Conservation (phyloP, 176 grass and related monocot species). For the Pontederia crassipes region DNA sequence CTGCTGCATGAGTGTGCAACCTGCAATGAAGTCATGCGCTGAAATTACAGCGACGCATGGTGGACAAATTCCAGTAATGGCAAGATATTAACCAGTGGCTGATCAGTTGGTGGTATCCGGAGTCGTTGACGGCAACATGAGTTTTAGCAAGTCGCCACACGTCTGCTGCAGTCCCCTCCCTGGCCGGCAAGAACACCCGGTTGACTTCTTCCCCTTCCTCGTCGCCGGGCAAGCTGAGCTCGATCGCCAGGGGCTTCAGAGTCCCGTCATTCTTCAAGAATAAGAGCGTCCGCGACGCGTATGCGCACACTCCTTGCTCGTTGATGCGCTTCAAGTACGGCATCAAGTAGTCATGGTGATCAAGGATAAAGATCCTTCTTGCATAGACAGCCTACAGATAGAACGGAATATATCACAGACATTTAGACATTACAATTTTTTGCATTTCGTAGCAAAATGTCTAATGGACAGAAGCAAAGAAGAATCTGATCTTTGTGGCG, state of each 20-base stretch:
- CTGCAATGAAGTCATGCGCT: slow-evolving; percentile 4
- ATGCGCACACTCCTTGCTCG: slow-evolving; percentile 46
- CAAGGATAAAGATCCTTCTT: slow-evolving; percentile 53
- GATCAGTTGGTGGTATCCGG: slow-evolving; percentile 92
- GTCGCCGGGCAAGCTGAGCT: slow-evolving; percentile 46
- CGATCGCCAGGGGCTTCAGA: slow-evolving; percentile 55
- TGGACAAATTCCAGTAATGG: background rate
- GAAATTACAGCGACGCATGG: no score
- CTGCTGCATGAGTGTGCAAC: slow-evolving; percentile 73
- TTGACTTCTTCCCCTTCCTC: slow-evolving; percentile 16
- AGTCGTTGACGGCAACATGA: slow-evolving; percentile 84
- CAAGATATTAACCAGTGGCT: slow-evolving; percentile 68
- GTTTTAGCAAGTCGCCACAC: slow-evolving; percentile 82
- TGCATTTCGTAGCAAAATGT: no score
- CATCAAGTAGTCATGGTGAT: slow-evolving; percentile 96
- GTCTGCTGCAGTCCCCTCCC: slow-evolving; percentile 13
- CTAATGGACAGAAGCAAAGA: background rate
- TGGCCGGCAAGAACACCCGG: slow-evolving; percentile 53
- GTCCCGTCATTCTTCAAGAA: slow-evolving; percentile 52
- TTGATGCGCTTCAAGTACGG: slow-evolving; percentile 68
- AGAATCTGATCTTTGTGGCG: background rate
- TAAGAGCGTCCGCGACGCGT: slow-evolving; percentile 84
- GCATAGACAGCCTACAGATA: slow-evolving; percentile 37
- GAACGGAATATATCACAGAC: background rate
- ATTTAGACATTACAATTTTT: background rate